A percentile compares a stretch with the other conserved stretches of the same genome.
Conservation (phyloP, 108 stramenopile genomes). For the Nitzschia palea region DNA sequence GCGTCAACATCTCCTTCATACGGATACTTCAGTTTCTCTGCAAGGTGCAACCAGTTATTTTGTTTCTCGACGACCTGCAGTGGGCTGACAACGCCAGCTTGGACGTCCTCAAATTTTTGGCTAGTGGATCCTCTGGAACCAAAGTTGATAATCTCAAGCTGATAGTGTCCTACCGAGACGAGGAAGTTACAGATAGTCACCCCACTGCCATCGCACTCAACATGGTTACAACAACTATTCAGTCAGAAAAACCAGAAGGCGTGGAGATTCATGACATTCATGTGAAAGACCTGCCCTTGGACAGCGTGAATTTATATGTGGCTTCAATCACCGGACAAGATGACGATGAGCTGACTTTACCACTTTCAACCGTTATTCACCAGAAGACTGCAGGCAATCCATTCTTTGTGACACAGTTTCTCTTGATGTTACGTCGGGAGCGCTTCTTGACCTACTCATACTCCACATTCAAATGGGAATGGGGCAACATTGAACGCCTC, state of each 20-base stretch:
- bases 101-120: constrained; percentile 21
- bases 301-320: constrained; percentile 39
- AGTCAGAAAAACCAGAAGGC: neutral
- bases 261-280: constrained; percentile 7
- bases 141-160: constrained; percentile 8
- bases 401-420: constrained; percentile 54
- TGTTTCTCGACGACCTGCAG: constrained; percentile 58
- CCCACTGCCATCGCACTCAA: neutral
- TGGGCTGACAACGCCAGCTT: constrained; percentile 46
- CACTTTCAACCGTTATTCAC: constrained; percentile 45
- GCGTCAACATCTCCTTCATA: constrained; percentile 20
- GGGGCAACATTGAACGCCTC: constrained; percentile 42
- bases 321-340: constrained; percentile 17
- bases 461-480: constrained; percentile 44
- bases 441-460: constrained; percentile 41
- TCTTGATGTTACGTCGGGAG: constrained; percentile 36
- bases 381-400: constrained; percentile 65
- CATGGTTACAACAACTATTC: neutral
- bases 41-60: constrained; percentile 6
- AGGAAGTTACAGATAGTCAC: constrained; percentile 11
- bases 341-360: neutral
- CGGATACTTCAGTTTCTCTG: constrained; percentile 25
- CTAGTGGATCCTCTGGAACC: neutral
- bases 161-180: constrained; percentile 18
- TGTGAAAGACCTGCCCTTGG: constrained; percentile 15